phyloP scores from a whole-genome alignment of 768 basidiomycete genomes.

The Hericium rajendrae region DNA sequence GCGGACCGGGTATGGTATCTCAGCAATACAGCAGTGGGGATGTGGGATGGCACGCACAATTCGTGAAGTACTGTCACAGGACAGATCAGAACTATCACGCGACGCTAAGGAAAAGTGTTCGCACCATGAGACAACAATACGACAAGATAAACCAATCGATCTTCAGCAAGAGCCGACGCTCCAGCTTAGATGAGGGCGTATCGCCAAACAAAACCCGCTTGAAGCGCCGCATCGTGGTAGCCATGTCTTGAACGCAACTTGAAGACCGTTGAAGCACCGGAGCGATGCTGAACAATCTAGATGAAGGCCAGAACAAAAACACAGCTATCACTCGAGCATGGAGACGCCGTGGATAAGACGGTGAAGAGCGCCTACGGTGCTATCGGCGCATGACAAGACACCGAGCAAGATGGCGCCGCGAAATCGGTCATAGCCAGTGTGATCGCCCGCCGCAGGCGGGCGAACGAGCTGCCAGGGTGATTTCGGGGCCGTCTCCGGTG shows the following conservation, averaged over 20 bases:
- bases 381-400: too few relatives aligned
- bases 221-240: background rate
- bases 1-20: background rate
- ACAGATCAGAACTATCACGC: background rate
- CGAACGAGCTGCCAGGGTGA: too few relatives aligned
- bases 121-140: constrained; percentile 62
- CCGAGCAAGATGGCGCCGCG: too few relatives aligned
- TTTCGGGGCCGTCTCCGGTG: too few relatives aligned
- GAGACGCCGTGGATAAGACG: too few relatives aligned
- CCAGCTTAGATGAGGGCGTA: constrained; percentile 22
- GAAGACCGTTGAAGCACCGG: too few relatives aligned
- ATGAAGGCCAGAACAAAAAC: too few relatives aligned
- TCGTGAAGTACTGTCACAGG: constrained; percentile 46
- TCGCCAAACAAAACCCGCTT: background rate
- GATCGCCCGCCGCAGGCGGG: too few relatives aligned
- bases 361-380: too few relatives aligned
- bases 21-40: background rate
- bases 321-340: too few relatives aligned
- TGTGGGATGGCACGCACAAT: constrained; percentile 32
- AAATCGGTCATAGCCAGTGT: too few relatives aligned
- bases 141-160: constrained; percentile 59
- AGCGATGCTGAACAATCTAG: too few relatives aligned
- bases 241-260: background rate
- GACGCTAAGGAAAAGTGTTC: background rate
- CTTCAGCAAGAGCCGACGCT: constrained; percentile 47